A percentile compares a stretch with the other conserved stretches of the same genome.
These are phyloP conservation scores for Fusarium incarnatum DNA, from an alignment of 2,329 filamentous ascomycete species.

Conservation along the genomic window DNA sequence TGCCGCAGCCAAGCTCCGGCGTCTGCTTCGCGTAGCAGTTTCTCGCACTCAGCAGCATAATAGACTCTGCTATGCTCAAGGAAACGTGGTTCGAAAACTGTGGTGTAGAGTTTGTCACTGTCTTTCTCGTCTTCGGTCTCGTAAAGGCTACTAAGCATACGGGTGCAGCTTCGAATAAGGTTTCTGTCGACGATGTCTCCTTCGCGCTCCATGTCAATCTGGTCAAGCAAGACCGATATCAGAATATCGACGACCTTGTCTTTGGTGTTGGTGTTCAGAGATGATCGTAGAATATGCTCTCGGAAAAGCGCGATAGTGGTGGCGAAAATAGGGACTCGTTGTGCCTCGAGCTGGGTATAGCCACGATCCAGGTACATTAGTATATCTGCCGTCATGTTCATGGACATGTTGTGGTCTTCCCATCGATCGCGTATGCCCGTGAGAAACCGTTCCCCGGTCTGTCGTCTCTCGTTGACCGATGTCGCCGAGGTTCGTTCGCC, in stretches of 20 bases:
- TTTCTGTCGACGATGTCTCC: slow-evolving; percentile 89
- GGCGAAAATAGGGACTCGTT: slow-evolving; percentile 82
- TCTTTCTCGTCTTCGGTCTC: slow-evolving; percentile 83
- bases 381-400: slow-evolving; percentile 97
- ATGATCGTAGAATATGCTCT: slow-evolving; percentile 80
- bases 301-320: slow-evolving; percentile 89
- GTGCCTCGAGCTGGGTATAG: slow-evolving; percentile 73
- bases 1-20: slow-evolving; percentile 84
- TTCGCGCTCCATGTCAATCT: slow-evolving; percentile 91
- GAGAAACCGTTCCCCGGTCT: slow-evolving; percentile 86
- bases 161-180: slow-evolving; percentile 83
- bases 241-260: slow-evolving; percentile 77
- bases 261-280: slow-evolving; percentile 58
- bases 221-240: slow-evolving; percentile 85
- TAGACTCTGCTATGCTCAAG: slow-evolving; percentile 76
- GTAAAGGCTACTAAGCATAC: slow-evolving; percentile 91
- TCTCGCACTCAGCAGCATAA: slow-evolving; percentile 80
- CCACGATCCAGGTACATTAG: slow-evolving; percentile 97
- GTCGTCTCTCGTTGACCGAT: slow-evolving; percentile 81
- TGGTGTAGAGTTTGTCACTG: slow-evolving; percentile 83
- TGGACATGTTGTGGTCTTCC: slow-evolving; percentile 90
- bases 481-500: slow-evolving; percentile 67
- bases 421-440: slow-evolving; percentile 80
- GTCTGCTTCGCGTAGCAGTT: slow-evolving; percentile 80
- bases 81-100: slow-evolving; percentile 83